Evolutionary conservation across 2,329 filamentous ascomycete species (phyloP).

Genomic region (Cyanodermella asteris): DNA sequence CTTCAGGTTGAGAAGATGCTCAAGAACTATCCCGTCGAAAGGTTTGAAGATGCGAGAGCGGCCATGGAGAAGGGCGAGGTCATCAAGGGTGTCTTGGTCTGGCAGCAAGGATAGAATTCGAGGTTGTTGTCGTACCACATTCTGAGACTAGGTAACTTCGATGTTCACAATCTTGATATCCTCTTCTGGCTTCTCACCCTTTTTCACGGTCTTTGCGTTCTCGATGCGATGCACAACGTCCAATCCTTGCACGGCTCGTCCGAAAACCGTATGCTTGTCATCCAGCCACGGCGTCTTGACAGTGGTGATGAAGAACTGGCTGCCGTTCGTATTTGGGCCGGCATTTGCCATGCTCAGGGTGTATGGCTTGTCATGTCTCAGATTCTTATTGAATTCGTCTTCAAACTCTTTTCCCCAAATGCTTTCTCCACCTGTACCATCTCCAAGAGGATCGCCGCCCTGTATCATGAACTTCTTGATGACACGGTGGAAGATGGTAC

Average conservation of each 20-base stretch:
- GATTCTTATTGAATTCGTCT: constrained; percentile 76
- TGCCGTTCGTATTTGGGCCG: constrained; percentile 82
- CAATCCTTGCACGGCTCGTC: constrained; percentile 67
- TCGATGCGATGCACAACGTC: constrained; percentile 95
- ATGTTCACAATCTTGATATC: constrained; percentile 97
- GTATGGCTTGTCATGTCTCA: constrained; percentile 90
- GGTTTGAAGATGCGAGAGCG: no score
- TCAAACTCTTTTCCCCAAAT: constrained; percentile 87
- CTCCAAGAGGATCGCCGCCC: constrained; percentile 63
- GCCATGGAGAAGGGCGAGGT: no score
- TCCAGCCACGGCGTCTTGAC: constrained; percentile 96
- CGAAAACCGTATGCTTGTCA: constrained; percentile 90
- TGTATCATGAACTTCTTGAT: constrained; percentile 96
- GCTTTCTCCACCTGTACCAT: constrained; percentile 73
- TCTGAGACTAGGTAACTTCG: constrained; percentile 1
- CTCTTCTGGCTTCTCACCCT: constrained; percentile 88
- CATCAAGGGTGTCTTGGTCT: no score
- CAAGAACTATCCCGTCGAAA: no score
- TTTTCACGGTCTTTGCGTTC: constrained; percentile 61
- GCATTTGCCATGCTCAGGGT: constrained; percentile 97
- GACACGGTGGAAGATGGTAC: constrained; percentile 89
- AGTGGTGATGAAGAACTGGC: constrained; percentile 96
- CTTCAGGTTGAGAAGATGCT: no score
- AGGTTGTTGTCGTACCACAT: not conserved
- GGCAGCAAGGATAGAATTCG: not conserved